Percentiles rank a stretch among this genome's conserved stretches.
These are phyloP conservation scores for Adansonia madagascariensis DNA, from an alignment of 441 rosid genomes.

Conservation along the genomic window DNA sequence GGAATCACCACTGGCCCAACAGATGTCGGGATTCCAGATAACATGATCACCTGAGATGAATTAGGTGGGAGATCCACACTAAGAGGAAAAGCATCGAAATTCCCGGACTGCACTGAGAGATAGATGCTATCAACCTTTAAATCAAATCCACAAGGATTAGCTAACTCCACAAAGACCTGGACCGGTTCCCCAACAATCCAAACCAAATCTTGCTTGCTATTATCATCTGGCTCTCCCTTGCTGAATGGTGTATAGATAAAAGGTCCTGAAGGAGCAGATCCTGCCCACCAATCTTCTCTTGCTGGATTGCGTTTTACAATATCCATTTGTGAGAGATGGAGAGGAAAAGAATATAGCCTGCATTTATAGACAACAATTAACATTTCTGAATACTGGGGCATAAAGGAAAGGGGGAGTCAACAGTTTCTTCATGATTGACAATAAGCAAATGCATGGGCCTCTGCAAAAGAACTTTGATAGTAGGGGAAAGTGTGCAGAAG, in stretches of 20 bases:
- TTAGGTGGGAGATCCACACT: constrained; percentile 85
- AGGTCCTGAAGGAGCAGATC: constrained; percentile 97
- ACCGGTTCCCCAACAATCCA: constrained; percentile 99
- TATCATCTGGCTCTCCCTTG: constrained; percentile 82
- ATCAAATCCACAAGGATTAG: constrained; percentile 96
- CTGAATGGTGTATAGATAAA: constrained; percentile 97
- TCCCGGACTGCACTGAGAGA: constrained; percentile 79
- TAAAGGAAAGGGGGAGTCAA: constrained; percentile 12
- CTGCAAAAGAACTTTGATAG: background rate
- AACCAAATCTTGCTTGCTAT: constrained; percentile 75
- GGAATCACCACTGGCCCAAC: constrained; percentile 79
- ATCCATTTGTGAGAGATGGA: constrained; percentile 78
- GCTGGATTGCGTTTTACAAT: constrained; percentile 82
- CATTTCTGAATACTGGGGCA: constrained; percentile 8
- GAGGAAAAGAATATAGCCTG: constrained; percentile 84
- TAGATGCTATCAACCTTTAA: constrained; percentile 89
- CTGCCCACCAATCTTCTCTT: constrained; percentile 97
- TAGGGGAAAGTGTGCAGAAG: background rate
- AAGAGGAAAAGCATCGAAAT: constrained; percentile 92
- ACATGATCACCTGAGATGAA: constrained; percentile 91
- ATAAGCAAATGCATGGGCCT: background rate
- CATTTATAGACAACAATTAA: constrained; percentile 27
- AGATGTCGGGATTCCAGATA: constrained; percentile 92
- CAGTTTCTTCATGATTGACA: constrained; percentile 2
- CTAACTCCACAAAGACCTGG: constrained; percentile 96